phyloP scores from a whole-genome alignment of 139 green algal genomes.

The Dunaliella primolecta region DNA sequence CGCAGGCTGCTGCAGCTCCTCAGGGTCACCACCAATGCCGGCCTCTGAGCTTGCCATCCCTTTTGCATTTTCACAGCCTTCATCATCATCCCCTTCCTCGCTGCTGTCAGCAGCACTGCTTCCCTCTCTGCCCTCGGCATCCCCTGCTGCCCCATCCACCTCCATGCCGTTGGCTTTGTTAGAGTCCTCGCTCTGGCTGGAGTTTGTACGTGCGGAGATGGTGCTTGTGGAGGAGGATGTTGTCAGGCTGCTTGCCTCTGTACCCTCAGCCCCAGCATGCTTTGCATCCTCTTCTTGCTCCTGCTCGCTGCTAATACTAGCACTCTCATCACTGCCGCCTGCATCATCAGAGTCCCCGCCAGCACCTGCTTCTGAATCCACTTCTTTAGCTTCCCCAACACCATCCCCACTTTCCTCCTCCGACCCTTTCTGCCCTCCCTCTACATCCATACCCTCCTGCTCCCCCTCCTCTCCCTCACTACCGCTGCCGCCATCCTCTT shows the following conservation, averaged over 20 bases:
- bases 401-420: background rate
- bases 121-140: too few relatives aligned
- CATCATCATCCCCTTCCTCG: background rate
- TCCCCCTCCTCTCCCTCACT: background rate
- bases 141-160: too few relatives aligned
- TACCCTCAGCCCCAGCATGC: background rate
- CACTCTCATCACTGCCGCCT: background rate
- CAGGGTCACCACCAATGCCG: background rate
- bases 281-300: background rate
- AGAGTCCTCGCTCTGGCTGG: background rate
- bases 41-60: background rate
- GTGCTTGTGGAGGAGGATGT: background rate
- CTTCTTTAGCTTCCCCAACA: background rate
- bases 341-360: background rate
- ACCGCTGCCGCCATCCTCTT: background rate
- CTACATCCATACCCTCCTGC: background rate
- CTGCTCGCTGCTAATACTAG: background rate
- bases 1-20: background rate
- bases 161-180: background rate
- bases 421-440: background rate
- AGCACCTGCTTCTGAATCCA: background rate
- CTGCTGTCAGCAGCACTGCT: background rate
- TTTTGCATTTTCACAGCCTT: background rate
- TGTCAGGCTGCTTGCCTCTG: background rate
- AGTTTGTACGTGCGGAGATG: too few relatives aligned